Conservation (phyloP, 2,329 filamentous ascomycete genomes). For the Apiospora malaysiana region DNA sequence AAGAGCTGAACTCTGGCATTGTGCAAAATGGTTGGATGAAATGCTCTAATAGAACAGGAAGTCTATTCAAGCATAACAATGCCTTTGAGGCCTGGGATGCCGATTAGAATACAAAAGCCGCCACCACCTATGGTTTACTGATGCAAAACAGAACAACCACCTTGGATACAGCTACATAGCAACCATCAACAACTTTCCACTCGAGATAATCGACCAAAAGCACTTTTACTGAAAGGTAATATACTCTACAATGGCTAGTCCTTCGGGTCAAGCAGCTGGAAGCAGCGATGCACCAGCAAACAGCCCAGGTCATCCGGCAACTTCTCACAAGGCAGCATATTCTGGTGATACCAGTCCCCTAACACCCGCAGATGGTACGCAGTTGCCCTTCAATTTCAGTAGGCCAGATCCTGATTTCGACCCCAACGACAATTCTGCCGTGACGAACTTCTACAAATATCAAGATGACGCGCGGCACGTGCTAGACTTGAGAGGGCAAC, state of each 20-base stretch:
- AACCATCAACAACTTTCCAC: neutral
- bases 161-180: neutral
- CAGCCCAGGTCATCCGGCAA: neutral
- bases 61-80: neutral
- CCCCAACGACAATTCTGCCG: constrained; percentile 10
- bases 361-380: rapidly evolving
- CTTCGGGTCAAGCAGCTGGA: neutral
- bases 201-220: too few relatives aligned
- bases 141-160: neutral
- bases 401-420: constrained; percentile 8
- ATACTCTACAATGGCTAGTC: neutral
- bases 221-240: neutral
- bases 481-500: neutral
- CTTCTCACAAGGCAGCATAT: neutral
- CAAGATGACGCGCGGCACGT: neutral
- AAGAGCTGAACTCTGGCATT: neutral
- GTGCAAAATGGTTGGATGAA: neutral
- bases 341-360: neutral
- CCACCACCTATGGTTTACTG: neutral
- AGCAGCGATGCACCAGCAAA: neutral
- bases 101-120: neutral
- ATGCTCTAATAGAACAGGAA: neutral
- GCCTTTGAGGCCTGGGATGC: neutral
- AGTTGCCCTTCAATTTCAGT: constrained; percentile 7
- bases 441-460: neutral